Conservation (phyloP, 148 eudicot species). For the Drosera capensis region DNA sequence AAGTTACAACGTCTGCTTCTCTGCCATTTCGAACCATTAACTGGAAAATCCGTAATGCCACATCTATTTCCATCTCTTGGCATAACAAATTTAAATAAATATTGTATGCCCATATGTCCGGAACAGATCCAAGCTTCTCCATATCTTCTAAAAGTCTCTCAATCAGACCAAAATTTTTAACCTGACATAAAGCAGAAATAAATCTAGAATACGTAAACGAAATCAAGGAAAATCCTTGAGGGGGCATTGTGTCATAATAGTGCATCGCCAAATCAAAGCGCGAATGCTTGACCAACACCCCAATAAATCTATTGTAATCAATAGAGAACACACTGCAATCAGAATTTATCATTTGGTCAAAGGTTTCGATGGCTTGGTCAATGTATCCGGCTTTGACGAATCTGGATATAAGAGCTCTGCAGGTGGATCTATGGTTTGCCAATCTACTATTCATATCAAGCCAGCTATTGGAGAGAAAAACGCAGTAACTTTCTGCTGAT, state of each 20-base stretch:
- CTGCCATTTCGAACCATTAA: conserved; percentile 56
- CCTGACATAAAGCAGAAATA: conserved; percentile 62
- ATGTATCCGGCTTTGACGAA: conserved; percentile 74
- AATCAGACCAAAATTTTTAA: conserved; percentile 47
- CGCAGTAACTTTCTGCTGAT: conserved; percentile 20
- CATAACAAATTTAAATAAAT: conserved; percentile 64
- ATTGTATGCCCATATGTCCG: conserved; percentile 91
- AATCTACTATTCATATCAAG: conserved; percentile 68
- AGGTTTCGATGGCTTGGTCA: conserved; percentile 64
- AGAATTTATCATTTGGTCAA: conserved; percentile 77
- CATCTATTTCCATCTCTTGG: conserved; percentile 41
- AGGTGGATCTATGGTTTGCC: conserved; percentile 53
- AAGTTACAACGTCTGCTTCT: conserved; percentile 75
- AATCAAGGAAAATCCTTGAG: conserved; percentile 63
- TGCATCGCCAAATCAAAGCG: conserved; percentile 63
- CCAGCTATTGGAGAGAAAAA: conserved; percentile 24
- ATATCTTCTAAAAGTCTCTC: conserved; percentile 54
- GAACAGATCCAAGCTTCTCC: conserved; percentile 50
- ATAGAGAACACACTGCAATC: conserved; percentile 67
- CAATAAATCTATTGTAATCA: conserved; percentile 87
- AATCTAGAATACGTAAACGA: conserved; percentile 92
- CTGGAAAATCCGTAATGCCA: conserved; percentile 36
- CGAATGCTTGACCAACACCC: conserved; percentile 61
- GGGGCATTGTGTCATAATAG: conserved; percentile 46
- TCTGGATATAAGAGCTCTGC: conserved; percentile 61